phyloP scores from a whole-genome alignment of 2,329 filamentous ascomycete species.

The Cordyceps tenuipes region DNA sequence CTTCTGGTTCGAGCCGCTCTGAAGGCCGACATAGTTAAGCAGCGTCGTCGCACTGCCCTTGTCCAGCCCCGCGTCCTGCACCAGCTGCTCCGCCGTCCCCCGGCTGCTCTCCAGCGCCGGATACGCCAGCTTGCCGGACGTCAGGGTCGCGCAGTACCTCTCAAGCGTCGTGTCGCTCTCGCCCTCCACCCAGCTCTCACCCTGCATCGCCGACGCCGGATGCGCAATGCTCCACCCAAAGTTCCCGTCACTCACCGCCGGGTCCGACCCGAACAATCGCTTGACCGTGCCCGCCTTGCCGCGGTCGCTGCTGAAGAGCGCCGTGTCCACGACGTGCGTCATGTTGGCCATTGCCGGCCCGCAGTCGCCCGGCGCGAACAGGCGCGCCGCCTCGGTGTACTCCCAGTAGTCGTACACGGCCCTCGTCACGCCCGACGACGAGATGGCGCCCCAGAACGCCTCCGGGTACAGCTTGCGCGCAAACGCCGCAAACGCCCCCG shows the following conservation, averaged over 20 bases:
- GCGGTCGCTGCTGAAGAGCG: conserved; percentile 32
- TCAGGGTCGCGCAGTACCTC: conserved; percentile 40
- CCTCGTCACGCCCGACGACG: conserved; percentile 69
- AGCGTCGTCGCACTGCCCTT: conserved; percentile 32
- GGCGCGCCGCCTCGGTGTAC: conserved; percentile 43
- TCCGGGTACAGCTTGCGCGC: conserved; percentile 69
- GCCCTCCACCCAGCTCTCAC: conserved; percentile 45
- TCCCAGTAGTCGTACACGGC: conserved; percentile 73
- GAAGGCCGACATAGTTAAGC: conserved; percentile 42
- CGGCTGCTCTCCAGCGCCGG: conserved; percentile 29
- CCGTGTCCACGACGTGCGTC: conserved; percentile 43
- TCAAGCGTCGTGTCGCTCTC: conserved; percentile 33
- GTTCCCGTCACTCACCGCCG: conserved; percentile 20
- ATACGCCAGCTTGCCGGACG: conserved; percentile 33
- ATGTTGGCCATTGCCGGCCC: conserved; percentile 53
- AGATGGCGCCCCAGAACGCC: conserved; percentile 69
- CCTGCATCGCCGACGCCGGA: conserved; percentile 38
- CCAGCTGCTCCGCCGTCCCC: conserved; percentile 29
- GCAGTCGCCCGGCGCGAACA: conserved; percentile 50
- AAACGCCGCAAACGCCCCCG: conserved; percentile 71
- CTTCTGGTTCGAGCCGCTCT: neutral
- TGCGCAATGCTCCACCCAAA: conserved; percentile 36
- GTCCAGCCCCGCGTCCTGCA: conserved; percentile 33
- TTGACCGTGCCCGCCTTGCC: conserved; percentile 32
- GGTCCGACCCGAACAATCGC: conserved; percentile 25